Percentiles rank a stretch among this genome's conserved stretches.
Evolutionary conservation across 2,329 filamentous ascomycete genomes (phyloP).

Genomic region (Trichophyton verrucosum): DNA sequence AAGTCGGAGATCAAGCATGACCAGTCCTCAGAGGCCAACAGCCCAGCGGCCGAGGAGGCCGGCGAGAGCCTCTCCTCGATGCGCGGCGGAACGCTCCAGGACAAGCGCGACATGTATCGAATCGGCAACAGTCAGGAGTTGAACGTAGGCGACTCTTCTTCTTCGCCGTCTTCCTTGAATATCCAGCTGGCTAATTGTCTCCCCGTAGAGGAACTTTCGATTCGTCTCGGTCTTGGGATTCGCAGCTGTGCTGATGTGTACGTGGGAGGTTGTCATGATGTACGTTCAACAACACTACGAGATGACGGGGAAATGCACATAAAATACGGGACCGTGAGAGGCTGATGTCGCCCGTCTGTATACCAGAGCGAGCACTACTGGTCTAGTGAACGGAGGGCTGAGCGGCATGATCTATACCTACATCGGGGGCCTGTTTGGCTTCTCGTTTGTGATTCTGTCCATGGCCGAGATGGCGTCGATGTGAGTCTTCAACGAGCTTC

Average conservation of each 20-base stretch:
- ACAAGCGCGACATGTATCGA: slow-evolving; percentile 24
- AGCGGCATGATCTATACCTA: slow-evolving; percentile 12
- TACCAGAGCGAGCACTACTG: slow-evolving; percentile 8
- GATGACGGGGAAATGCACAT: not conserved
- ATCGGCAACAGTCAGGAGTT: slow-evolving; percentile 24
- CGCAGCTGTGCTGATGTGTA: slow-evolving; percentile 20
- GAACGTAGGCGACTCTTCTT: slow-evolving; percentile 15
- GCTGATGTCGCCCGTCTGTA: not conserved
- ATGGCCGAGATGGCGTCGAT: slow-evolving; percentile 12
- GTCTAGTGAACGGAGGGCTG: slow-evolving; percentile 9
- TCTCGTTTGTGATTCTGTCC: slow-evolving; percentile 6
- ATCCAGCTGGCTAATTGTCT: not conserved
- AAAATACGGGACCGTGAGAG: not conserved
- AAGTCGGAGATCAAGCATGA: not conserved
- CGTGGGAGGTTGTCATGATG: slow-evolving; percentile 12
- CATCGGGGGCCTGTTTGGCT: slow-evolving; percentile 8
- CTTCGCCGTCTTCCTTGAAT: too few species aligned
- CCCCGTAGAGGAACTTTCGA: slow-evolving; percentile 22
- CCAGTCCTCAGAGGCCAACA: not conserved
- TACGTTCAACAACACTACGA: not conserved
- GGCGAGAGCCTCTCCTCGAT: not conserved
- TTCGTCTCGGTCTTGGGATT: slow-evolving; percentile 26
- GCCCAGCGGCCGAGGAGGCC: not conserved
- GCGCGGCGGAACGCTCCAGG: slow-evolving; percentile 18
- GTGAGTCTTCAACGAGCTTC: slow-evolving; percentile 7